These are phyloP conservation scores for Aspergillus vadensis DNA, from an alignment of 2,329 filamentous ascomycete species.

Conservation along the genomic window DNA sequence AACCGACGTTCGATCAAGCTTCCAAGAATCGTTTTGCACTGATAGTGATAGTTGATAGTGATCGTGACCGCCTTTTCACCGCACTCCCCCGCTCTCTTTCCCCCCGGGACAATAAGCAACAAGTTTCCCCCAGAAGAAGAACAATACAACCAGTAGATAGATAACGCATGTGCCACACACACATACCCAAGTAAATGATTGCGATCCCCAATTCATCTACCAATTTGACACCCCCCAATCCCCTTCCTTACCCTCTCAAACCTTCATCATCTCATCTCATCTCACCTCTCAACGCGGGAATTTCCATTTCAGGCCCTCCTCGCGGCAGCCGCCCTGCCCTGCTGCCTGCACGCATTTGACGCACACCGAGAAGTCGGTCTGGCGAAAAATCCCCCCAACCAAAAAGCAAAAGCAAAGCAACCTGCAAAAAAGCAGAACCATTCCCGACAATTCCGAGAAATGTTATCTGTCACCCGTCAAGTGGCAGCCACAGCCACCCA, in stretches of 20 bases:
- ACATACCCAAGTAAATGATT: no score
- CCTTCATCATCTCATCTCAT: not conserved
- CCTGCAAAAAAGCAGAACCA: conserved; percentile 1
- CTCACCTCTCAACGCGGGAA: not conserved
- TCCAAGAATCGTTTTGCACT: not conserved
- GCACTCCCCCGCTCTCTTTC: not conserved
- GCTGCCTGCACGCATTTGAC: conserved; percentile 2
- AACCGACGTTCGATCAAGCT: not conserved
- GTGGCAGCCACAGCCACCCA: not conserved
- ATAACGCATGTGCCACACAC: not conserved
- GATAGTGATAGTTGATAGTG: not conserved
- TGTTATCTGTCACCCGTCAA: conserved; percentile 18
- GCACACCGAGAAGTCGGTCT: conserved; percentile 21
- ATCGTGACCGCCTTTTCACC: conserved; percentile 16
- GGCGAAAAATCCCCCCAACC: not conserved
- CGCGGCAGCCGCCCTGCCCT: not conserved
- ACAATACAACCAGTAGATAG: not conserved
- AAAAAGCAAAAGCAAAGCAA: no score
- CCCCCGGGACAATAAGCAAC: not conserved
- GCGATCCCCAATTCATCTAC: no score
- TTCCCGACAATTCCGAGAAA: conserved; percentile 4
- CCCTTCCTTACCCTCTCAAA: not conserved
- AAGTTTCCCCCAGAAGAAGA: not conserved
- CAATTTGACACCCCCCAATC: not conserved
- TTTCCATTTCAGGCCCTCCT: conserved; percentile 3